Conservation (phyloP, 2,329 filamentous ascomycete species). For the Cercospora zeina region DNA sequence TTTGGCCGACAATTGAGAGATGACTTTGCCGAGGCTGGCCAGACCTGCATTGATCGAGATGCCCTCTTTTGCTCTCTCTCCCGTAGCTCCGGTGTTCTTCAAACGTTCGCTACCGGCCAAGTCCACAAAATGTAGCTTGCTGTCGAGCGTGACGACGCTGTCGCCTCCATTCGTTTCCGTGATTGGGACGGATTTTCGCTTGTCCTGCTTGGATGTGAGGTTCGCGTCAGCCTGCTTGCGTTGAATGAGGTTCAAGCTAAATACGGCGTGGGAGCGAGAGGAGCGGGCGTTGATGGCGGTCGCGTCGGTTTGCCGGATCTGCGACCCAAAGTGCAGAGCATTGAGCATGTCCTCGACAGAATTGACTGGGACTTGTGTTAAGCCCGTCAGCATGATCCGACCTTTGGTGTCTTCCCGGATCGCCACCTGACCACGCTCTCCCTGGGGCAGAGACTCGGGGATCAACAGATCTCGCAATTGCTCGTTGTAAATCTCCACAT, state of each 20-base stretch:
- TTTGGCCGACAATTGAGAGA: conserved; percentile 92
- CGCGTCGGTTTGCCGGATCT: conserved; percentile 92
- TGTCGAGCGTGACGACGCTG: conserved; percentile 80
- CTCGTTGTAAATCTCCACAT: conserved; percentile 87
- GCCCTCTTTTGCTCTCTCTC: conserved; percentile 89
- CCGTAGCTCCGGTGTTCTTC: conserved; percentile 95
- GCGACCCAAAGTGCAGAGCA: conserved; percentile 87
- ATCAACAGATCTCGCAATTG: conserved; percentile 86
- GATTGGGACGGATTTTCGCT: conserved; percentile 81
- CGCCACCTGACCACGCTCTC: conserved; percentile 76
- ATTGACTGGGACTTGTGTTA: conserved; percentile 84
- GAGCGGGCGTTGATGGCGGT: conserved; percentile 98
- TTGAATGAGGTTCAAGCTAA: conserved; percentile 90
- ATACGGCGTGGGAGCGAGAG: conserved; percentile 94
- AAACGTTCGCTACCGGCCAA: conserved; percentile 92
- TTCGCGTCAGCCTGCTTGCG: conserved; percentile 61
- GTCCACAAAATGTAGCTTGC: conserved; percentile 98
- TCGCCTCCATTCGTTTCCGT: conserved; percentile 71
- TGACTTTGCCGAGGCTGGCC: conserved; percentile 94
- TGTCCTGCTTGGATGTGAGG: conserved; percentile 65
- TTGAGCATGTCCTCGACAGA: conserved; percentile 88
- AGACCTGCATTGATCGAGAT: conserved; percentile 98
- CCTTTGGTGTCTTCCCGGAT: conserved; percentile 95
- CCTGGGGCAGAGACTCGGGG: conserved; percentile 66
- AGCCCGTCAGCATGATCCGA: conserved; percentile 87